Evolutionary conservation across 139 green algal species (phyloP).

Genomic region (Dunaliella sp.): DNA sequence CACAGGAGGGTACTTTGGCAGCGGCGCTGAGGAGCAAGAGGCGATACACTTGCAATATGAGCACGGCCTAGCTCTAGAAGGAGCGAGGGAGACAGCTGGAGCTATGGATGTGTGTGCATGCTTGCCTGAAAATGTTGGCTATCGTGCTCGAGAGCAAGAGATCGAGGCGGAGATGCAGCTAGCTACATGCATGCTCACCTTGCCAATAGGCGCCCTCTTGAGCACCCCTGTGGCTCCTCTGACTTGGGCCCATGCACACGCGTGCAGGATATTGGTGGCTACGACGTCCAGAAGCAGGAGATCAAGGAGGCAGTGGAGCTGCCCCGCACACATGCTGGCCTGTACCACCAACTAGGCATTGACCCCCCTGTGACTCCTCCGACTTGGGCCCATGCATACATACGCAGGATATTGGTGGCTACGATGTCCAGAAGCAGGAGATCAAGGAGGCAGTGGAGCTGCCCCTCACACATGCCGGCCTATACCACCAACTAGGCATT

Average conservation of each 20-base stretch:
- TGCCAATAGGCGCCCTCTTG: no score
- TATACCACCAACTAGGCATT: constrained; percentile 97
- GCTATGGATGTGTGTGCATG: no score
- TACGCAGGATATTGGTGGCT: constrained; percentile 95
- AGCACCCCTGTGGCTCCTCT: neutral
- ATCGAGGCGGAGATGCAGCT: no score
- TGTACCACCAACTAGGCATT: constrained; percentile 97
- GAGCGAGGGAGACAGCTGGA: no score
- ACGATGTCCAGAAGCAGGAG: constrained; percentile 99
- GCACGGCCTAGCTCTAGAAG: no score
- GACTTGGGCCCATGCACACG: neutral
- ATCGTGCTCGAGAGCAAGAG: no score
- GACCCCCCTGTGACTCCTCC: no score
- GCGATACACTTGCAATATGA: no score
- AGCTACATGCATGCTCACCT: neutral
- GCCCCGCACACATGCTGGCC: constrained; percentile 90
- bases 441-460: constrained; percentile 99
- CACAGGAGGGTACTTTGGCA: no score
- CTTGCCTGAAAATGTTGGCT: no score
- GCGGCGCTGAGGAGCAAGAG: no score
- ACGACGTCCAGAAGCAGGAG: constrained; percentile 99
- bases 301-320: constrained; percentile 99
- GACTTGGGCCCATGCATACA: no score
- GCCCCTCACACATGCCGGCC: constrained; percentile 91
- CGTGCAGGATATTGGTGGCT: constrained; percentile 91